phyloP scores from a whole-genome alignment of 1,139 yeast species.

The Candida sp. region DNA sequence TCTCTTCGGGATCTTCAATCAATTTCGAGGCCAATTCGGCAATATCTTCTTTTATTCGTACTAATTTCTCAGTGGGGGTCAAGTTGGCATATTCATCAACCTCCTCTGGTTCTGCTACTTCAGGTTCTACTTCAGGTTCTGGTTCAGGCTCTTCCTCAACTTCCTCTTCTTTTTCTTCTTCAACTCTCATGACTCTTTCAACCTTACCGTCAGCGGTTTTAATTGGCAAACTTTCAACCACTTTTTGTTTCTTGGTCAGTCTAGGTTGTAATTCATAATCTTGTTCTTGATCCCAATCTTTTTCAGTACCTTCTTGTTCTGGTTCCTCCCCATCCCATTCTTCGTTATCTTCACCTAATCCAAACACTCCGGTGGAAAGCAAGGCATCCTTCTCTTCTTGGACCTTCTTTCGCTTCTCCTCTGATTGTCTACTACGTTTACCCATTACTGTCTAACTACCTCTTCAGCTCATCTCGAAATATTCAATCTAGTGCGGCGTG shows the following conservation, averaged over 20 bases:
- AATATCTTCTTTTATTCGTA: conserved; percentile 73
- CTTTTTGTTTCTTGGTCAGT: conserved; percentile 29
- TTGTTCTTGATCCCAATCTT: conserved; percentile 56
- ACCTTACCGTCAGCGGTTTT: conserved; percentile 69
- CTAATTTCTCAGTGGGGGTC: conserved; percentile 56
- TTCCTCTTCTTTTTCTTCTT: conserved; percentile 18
- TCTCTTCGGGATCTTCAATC: conserved; percentile 89
- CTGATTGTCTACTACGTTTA: conserved; percentile 49
- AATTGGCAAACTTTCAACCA: conserved; percentile 79
- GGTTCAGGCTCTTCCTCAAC: conserved; percentile 18
- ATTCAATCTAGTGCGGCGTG: neutral
- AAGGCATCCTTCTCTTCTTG: conserved; percentile 49
- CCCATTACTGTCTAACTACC: conserved; percentile 7
- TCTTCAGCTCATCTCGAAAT: neutral
- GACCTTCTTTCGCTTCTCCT: conserved; percentile 46
- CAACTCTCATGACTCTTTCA: conserved; percentile 53
- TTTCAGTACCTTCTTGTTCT: conserved; percentile 10
- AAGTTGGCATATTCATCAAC: conserved; percentile 45
- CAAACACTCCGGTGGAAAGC: conserved; percentile 39
- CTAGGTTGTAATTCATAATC: conserved; percentile 67
- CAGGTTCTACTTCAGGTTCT: conserved; percentile 17
- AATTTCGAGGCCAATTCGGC: conserved; percentile 78
- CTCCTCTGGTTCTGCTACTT: conserved; percentile 22
- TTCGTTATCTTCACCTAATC: conserved; percentile 10
- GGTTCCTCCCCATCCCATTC: conserved; percentile 12